Conservation (phyloP, 116 monocot genomes). For the Dioscorea cayenensis region DNA sequence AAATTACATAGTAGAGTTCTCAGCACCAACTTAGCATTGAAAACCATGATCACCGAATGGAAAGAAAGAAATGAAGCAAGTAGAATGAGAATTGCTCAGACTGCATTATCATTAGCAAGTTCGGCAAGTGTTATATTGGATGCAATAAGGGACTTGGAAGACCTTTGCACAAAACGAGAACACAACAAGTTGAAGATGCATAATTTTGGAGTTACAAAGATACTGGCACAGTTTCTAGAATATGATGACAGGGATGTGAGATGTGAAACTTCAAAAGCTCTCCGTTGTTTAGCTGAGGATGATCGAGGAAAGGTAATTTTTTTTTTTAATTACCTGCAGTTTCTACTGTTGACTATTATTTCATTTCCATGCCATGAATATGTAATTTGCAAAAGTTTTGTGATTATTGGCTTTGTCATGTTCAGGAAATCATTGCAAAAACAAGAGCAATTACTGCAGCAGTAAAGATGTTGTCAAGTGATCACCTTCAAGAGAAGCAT, state of each 20-base stretch:
- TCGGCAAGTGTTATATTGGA: slow-evolving; percentile 38
- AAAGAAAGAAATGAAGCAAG: slow-evolving; percentile 45
- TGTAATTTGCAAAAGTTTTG: not conserved
- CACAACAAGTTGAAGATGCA: slow-evolving; percentile 29
- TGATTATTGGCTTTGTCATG: not conserved
- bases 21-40: slow-evolving; percentile 48
- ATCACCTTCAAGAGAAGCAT: slow-evolving; percentile 27
- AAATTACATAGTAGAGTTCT: slow-evolving; percentile 30
- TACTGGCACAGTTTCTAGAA: slow-evolving; percentile 35
- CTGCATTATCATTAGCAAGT: slow-evolving; percentile 19
- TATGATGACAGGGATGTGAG: slow-evolving; percentile 26
- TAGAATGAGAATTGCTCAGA: slow-evolving; percentile 38
- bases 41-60: slow-evolving; percentile 56
- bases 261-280: slow-evolving; percentile 32
- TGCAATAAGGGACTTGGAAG: slow-evolving; percentile 45
- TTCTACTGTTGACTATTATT: too few species aligned
- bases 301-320: slow-evolving; percentile 60
- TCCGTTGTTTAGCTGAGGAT: slow-evolving; percentile 36
- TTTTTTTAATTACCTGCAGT: not conserved
- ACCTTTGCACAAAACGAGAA: slow-evolving; percentile 20
- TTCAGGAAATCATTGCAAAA: slow-evolving; percentile 45
- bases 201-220: slow-evolving; percentile 33
- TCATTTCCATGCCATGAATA: too few species aligned
- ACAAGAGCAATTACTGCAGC: slow-evolving; percentile 28
- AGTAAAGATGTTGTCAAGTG: slow-evolving; percentile 53